These are phyloP conservation scores for Umbelopsis sp. DNA, from an alignment of 371 early-diverging fungal genomes.

Conservation along the genomic window DNA sequence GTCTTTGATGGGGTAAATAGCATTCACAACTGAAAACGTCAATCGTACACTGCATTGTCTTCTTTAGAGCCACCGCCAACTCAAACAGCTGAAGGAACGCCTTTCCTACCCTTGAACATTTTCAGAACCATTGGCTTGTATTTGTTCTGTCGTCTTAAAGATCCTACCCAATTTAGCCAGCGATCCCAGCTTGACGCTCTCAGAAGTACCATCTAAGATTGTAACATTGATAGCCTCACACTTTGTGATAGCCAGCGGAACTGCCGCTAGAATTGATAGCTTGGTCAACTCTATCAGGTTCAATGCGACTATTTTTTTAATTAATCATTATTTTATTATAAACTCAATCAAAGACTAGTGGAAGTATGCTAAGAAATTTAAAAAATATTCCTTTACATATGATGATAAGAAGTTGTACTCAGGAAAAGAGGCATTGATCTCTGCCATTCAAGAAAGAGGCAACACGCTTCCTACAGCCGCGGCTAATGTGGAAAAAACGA, in stretches of 20 bases:
- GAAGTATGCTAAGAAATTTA: too few species aligned
- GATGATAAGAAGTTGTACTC: too few species aligned
- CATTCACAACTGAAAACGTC: slow-evolving; percentile 27
- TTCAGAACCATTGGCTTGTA: background rate
- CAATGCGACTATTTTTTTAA: too few species aligned
- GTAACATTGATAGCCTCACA: background rate
- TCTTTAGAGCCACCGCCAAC: slow-evolving; percentile 24
- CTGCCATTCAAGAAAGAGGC: too few species aligned
- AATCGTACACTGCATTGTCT: slow-evolving; percentile 27
- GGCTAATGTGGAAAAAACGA: too few species aligned
- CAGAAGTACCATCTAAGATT: background rate
- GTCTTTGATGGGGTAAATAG: background rate
- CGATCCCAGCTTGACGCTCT: background rate
- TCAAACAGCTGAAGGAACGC: background rate
- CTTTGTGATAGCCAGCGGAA: background rate
- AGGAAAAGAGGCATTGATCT: too few species aligned
- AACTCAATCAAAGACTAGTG: too few species aligned
- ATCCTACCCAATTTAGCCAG: slow-evolving; percentile 3
- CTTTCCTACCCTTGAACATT: background rate
- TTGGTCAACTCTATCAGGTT: background rate
- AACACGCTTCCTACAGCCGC: too few species aligned
- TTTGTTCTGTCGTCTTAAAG: background rate
- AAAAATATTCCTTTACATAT: too few species aligned
- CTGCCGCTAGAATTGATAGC: background rate
- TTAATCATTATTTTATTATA: too few species aligned